Base-by-base conservation (phyloP, 2,329 filamentous ascomycete species). In the Cladophialophora bantiana region DNA sequence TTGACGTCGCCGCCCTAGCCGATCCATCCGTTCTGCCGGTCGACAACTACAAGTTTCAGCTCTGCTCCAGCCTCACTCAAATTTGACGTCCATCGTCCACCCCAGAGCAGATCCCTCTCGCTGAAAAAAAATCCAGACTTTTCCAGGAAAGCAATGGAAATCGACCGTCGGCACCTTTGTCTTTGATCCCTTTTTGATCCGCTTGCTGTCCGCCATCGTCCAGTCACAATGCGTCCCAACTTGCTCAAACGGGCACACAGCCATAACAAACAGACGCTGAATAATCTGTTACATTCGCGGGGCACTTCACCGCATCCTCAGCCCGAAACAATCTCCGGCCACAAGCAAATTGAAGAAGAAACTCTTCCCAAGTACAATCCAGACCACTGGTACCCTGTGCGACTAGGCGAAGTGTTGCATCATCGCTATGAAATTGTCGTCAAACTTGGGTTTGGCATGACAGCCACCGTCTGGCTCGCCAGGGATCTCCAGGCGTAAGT, bases 401-500 rank as follows among this genome's bases (percentile, higher is more conserved):
- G 70, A 0, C 69, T 80, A 0, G 79, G 80, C 2, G 74, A 83
- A 12, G 66, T 79, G 1, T 75, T 82, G 2, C 71, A 74, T 1
- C 64, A 73, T n/a, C 68, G 73, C 3, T 83, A 76, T 60, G 76
- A 83, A 70, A 62, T 75, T 0, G 61, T 82, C 0, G 73, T 76
- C 0, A 83, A 83, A 64, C 70, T 83, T 7, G 80, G 80, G 9
- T 83, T 71, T 70, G 80, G 81, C 26, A 71, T 72, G 15, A 77
- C 73, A 6, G 83, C 79, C 4, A 83, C 80, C 0, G 78, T 81
- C 18, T 83, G 80, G 80, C 74, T 83, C 13, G 79, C 79, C 4
- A 75, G 74, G 36, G 77, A 82, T 68, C 71, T 79, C 10, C 71
- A 73, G 32, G 65, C 64, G 71, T 73, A 70, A 68, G 68, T 69